Evolutionary conservation across 768 basidiomycete genomes (phyloP), one percentile per base, ranked within the genome.

Genomic region (Lactarius pseudohatsudake): DNA sequence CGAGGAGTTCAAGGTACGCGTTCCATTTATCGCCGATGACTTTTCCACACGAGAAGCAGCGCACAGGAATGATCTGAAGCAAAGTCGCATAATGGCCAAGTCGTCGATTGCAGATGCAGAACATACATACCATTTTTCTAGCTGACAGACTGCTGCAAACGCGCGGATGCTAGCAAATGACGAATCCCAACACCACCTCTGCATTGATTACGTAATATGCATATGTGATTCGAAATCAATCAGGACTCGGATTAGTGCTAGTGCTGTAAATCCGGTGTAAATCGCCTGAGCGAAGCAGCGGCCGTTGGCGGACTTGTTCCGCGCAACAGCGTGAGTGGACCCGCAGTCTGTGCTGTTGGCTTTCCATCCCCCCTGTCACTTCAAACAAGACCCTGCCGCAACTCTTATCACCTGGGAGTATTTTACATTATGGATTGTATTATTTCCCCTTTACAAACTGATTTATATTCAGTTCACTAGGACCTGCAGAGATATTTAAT

Each of bases 1-100:
- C 85, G 66, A 97, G 80, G 53, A 96, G 79, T 72, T 90, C 87
- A 43, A 97, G 79, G 76, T 97, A 98, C 26, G 84, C 83, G 65
- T 86, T 89, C 96, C 96, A 98, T 70, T 97, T 92, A 81, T 98
- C 94, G 57, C 96, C 94, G 50, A 98, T 89, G 68, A 98, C 95
- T 78, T 98, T 98, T 55, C 96, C 96, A 74, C 94, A 96, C 18
- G 95, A 94, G 75, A 97, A 97, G 71, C 95, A 96, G 53, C 96
- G 87, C 9, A 98, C 92, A 56, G 96, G 95, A 70, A 97, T 96
- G 68, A 98, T 98, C 96, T 96, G 72, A 28, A 11, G 22, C 0
- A 41, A 28, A 22, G 6, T 20, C n/a, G 45, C 32, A 8, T n/a
- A 63, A 43, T 50, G 7, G 15, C 16, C 28, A 22, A 45, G 47